Percentiles rank a stretch among this genome's conserved stretches.
Conservation (phyloP, 345 rosid species). For the Populus ilicifolia region DNA sequence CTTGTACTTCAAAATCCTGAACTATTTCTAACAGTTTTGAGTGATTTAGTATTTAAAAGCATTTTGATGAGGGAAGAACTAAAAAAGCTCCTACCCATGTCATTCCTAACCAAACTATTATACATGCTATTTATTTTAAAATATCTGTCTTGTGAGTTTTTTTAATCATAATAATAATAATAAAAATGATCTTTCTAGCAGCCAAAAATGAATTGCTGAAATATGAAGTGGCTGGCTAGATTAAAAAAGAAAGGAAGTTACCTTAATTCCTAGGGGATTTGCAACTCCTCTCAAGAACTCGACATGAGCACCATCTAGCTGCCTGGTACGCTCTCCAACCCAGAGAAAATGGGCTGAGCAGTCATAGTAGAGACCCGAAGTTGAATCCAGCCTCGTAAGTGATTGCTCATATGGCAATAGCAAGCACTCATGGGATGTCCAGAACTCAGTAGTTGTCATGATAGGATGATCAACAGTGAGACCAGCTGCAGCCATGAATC, state of each 20-base stretch:
- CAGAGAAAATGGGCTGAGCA: slow-evolving; percentile 33
- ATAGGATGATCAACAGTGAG: slow-evolving; percentile 33
- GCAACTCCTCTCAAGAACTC: slow-evolving; percentile 30
- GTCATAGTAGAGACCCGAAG: slow-evolving; percentile 32
- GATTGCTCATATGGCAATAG: slow-evolving; percentile 32
- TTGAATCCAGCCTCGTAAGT: slow-evolving; percentile 30
- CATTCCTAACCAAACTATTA: no score
- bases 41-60: no score
- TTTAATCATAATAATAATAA: no score
- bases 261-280: slow-evolving; percentile 33
- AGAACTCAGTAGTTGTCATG: slow-evolving; percentile 28
- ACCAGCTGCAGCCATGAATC: slow-evolving; percentile 31
- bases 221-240: neutral
- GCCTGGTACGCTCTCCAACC: slow-evolving; percentile 31
- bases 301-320: slow-evolving; percentile 32
- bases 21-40: no score
- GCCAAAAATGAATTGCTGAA: neutral
- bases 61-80: no score
- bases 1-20: no score
- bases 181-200: neutral
- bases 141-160: no score
- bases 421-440: slow-evolving; percentile 36
- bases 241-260: neutral
- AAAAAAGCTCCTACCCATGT: no score
- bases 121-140: no score